A percentile compares a stretch with the other conserved stretches of the same genome.
phyloP scores from a whole-genome alignment of 1,139 yeast species.

The Candida frijolesensis region DNA sequence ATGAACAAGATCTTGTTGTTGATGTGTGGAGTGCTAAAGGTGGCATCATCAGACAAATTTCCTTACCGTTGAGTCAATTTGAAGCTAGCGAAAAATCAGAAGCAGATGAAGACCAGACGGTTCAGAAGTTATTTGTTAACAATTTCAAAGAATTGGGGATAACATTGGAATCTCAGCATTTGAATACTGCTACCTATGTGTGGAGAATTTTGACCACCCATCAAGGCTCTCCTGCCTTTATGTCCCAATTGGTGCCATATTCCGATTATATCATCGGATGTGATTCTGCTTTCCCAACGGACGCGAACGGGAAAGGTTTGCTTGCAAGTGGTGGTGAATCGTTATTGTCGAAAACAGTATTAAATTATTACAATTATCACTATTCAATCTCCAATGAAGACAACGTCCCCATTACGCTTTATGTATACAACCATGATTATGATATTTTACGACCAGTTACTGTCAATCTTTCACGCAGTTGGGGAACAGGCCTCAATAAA shows the following conservation, averaged over 20 bases:
- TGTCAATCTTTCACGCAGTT: constrained; percentile 51
- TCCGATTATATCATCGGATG: constrained; percentile 91
- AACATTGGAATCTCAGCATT: constrained; percentile 74
- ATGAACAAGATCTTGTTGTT: constrained; percentile 47
- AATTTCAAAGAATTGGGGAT: constrained; percentile 55
- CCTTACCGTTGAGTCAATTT: constrained; percentile 40
- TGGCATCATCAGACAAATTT: constrained; percentile 58
- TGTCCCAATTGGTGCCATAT: constrained; percentile 80
- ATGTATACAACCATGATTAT: constrained; percentile 86
- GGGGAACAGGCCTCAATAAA: constrained; percentile 56
- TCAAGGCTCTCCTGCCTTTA: constrained; percentile 80
- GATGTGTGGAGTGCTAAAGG: constrained; percentile 93
- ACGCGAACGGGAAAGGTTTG: constrained; percentile 59
- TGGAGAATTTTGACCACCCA: constrained; percentile 85
- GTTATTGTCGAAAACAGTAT: constrained; percentile 66
- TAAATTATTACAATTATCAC: constrained; percentile 56
- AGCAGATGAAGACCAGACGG: constrained; percentile 12
- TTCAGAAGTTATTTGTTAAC: constrained; percentile 21
- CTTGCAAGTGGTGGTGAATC: constrained; percentile 87
- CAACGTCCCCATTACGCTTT: constrained; percentile 51
- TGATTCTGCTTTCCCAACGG: constrained; percentile 52
- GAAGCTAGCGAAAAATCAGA: constrained; percentile 11
- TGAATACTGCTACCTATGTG: constrained; percentile 76
- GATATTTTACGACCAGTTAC: constrained; percentile 87
- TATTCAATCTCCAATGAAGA: constrained; percentile 37